A percentile compares a stretch with the other conserved stretches of the same genome.
Conservation (phyloP, 306 rosid genomes). For the Rosa rugosa region DNA sequence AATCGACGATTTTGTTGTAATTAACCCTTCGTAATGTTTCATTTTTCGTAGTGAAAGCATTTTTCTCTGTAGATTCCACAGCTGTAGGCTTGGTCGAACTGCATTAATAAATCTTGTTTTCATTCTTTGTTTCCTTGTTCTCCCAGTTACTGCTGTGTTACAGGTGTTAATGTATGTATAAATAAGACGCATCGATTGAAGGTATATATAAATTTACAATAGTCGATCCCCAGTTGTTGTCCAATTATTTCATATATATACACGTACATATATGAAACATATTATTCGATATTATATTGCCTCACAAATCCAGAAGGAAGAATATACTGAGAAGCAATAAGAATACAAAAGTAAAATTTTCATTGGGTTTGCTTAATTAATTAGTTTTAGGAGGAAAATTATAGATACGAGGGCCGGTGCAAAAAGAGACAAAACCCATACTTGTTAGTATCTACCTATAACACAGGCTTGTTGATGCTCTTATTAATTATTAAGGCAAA, state of each 20-base stretch:
- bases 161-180: not conserved
- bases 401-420: not conserved
- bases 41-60: not conserved
- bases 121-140: not conserved
- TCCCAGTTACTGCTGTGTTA: not conserved
- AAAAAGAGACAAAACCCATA: not conserved
- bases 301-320: not conserved
- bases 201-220: not conserved
- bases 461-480: slow-evolving; percentile 17
- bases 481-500: not conserved
- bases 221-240: not conserved
- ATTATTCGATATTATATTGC: not conserved
- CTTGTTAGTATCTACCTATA: not conserved
- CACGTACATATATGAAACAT: not conserved
- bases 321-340: not conserved
- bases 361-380: not conserved
- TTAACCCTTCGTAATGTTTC: not conserved
- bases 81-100: not conserved
- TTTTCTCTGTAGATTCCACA: too few relatives aligned
- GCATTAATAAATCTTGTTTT: not conserved
- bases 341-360: not conserved
- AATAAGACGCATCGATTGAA: not conserved
- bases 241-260: not conserved
- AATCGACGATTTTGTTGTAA: not conserved
- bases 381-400: not conserved